phyloP scores from a whole-genome alignment of 2,329 filamentous ascomycete species.

The Coniochaeta ligniaria region DNA sequence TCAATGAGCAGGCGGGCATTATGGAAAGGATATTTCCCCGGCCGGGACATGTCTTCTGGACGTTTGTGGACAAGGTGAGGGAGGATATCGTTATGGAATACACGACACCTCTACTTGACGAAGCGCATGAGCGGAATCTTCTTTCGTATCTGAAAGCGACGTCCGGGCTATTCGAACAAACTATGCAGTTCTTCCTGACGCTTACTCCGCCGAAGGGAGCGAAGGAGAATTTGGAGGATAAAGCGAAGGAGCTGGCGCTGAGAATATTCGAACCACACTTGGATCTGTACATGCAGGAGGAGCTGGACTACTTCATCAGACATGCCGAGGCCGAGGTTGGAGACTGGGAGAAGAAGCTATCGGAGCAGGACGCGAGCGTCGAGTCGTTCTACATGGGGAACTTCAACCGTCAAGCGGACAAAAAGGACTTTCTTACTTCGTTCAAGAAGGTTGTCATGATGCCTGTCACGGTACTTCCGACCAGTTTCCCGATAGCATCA shows the following conservation, averaged over 20 bases:
- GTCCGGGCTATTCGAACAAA: slow-evolving; percentile 82
- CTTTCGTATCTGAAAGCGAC: slow-evolving; percentile 79
- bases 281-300: slow-evolving; percentile 88
- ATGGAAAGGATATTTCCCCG: slow-evolving; percentile 79
- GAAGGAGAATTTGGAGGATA: slow-evolving; percentile 40
- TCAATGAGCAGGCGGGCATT: slow-evolving; percentile 74
- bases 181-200: slow-evolving; percentile 66
- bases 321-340: slow-evolving; percentile 70
- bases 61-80: slow-evolving; percentile 73
- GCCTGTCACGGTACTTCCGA: slow-evolving; percentile 85
- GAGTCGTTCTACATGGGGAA: slow-evolving; percentile 97
- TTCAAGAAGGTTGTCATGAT: slow-evolving; percentile 99
- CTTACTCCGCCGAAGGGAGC: slow-evolving; percentile 61
- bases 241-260: slow-evolving; percentile 60
- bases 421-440: slow-evolving; percentile 90
- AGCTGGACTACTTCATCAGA: slow-evolving; percentile 76
- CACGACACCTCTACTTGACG: slow-evolving; percentile 76
- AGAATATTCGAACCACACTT: slow-evolving; percentile 84
- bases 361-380: slow-evolving; percentile 80
- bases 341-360: slow-evolving; percentile 86
- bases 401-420: slow-evolving; percentile 88
- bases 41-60: slow-evolving; percentile 62
- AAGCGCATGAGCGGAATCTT: slow-evolving; percentile 69
- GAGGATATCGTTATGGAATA: slow-evolving; percentile 86
- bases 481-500: slow-evolving; percentile 46